phyloP scores from a whole-genome alignment of 2,329 filamentous ascomycete genomes.

The Seiridium cupressi region DNA sequence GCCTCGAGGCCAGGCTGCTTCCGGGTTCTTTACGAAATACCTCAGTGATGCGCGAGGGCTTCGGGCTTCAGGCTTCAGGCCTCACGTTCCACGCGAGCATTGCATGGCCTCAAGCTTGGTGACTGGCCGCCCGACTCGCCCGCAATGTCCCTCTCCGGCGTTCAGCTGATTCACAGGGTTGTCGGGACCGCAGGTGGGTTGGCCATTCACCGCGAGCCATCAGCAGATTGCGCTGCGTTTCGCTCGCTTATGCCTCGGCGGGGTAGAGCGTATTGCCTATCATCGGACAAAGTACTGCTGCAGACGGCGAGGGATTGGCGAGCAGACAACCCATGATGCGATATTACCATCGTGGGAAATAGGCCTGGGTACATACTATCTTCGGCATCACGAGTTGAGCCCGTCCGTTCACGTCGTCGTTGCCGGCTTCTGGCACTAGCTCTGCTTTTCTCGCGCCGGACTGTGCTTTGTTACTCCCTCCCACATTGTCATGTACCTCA shows the following conservation, averaged over 20 bases:
- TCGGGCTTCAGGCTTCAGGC: too few species aligned
- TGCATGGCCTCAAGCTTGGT: not conserved
- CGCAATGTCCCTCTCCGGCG: not conserved
- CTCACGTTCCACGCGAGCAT: not conserved
- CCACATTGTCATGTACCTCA: too few species aligned
- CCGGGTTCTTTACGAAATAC: not conserved
- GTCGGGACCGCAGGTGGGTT: not conserved
- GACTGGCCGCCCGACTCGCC: not conserved
- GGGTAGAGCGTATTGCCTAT: not conserved
- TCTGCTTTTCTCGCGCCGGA: too few species aligned
- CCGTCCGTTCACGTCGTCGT: too few species aligned
- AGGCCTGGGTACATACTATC: too few species aligned
- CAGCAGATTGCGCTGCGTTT: not conserved
- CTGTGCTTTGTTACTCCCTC: too few species aligned
- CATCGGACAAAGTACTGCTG: not conserved
- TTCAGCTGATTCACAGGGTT: not conserved
- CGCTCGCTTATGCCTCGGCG: not conserved
- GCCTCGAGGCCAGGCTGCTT: not conserved
- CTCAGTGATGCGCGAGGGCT: not conserved
- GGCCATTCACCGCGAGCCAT: not conserved
- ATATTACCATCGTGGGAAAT: constrained; percentile 6
- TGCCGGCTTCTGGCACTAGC: too few species aligned
- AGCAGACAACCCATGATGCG: constrained; percentile 2
- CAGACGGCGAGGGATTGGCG: not conserved
- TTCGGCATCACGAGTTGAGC: too few species aligned